A percentile compares a stretch with the other conserved stretches of the same genome.
phyloP scores from a whole-genome alignment of 129 eudicot species.

The Pulicaria dysenterica region DNA sequence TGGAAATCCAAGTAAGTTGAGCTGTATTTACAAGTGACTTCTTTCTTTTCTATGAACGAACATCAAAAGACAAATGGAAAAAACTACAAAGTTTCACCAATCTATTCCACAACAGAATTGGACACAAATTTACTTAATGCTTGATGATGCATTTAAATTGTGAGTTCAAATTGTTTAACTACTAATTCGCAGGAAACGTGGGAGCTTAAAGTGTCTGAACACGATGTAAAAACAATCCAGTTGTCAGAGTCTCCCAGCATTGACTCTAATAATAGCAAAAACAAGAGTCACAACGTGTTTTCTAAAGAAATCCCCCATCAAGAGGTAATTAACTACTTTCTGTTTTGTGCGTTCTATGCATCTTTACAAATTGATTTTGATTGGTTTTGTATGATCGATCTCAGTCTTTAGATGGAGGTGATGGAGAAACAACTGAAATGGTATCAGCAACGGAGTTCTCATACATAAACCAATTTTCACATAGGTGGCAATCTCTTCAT shows the following conservation, averaged over 20 bases:
- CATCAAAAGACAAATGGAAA: neutral
- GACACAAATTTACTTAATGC: neutral
- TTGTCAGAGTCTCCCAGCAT: neutral
- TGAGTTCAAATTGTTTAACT: neutral
- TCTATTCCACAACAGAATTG: neutral
- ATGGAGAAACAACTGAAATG: slow-evolving; percentile 18
- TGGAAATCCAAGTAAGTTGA: slow-evolving; percentile 9
- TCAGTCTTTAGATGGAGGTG: slow-evolving; percentile 2
- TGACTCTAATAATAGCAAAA: neutral
- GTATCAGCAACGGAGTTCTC: slow-evolving; percentile 20
- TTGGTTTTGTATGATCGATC: neutral
- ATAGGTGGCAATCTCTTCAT: neutral
- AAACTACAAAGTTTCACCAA: neutral
- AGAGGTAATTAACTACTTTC: slow-evolving; percentile 4
- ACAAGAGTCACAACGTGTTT: slow-evolving; percentile 1
- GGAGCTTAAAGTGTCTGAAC: slow-evolving; percentile 19
- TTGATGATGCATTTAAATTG: neutral
- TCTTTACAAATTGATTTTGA: neutral
- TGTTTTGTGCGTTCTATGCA: neutral
- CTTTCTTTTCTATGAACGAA: too few relatives aligned
- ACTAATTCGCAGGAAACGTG: slow-evolving; percentile 14
- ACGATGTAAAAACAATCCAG: neutral
- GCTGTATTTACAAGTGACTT: too few relatives aligned
- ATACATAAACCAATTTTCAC: slow-evolving; percentile 10
- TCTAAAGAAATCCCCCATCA: slow-evolving; percentile 23